phyloP scores from a whole-genome alignment of 306 rosid species.

The Glycine latifolia region DNA sequence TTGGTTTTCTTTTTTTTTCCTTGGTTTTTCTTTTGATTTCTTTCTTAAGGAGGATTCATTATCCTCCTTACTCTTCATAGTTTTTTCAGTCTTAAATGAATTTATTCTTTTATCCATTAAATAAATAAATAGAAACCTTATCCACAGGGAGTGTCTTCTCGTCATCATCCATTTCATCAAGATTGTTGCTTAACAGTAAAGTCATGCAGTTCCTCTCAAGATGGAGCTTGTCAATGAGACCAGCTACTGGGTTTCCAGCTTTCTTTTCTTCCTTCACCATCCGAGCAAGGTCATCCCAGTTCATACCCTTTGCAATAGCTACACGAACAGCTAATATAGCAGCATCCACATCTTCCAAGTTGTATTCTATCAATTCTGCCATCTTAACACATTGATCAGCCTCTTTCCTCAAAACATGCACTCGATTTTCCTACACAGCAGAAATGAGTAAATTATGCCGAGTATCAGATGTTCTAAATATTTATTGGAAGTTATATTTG shows the following conservation, averaged over 20 bases:
- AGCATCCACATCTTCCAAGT: constrained; percentile 94
- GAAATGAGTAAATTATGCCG: constrained; percentile 30
- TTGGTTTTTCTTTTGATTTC: background rate
- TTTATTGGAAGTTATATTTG: background rate
- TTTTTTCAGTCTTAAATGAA: constrained; percentile 11
- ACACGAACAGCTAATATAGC: constrained; percentile 95
- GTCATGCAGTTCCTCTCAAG: constrained; percentile 95
- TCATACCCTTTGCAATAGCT: constrained; percentile 95
- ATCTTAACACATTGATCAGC: constrained; percentile 80
- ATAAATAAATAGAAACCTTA: constrained; percentile 65
- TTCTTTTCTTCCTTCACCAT: constrained; percentile 99
- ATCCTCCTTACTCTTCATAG: constrained; percentile 6
- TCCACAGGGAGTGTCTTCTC: constrained; percentile 96
- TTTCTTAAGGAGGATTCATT: constrained; percentile 22
- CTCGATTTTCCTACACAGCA: constrained; percentile 85
- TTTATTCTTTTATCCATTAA: constrained; percentile 1
- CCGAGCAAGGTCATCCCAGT: constrained; percentile 96
- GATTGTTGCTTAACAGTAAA: constrained; percentile 90
- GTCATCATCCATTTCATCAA: constrained; percentile 98
- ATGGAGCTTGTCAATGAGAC: constrained; percentile 94
- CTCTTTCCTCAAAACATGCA: constrained; percentile 77
- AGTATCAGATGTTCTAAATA: constrained; percentile 7
- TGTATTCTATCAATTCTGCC: constrained; percentile 98
- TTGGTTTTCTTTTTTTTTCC: constrained; percentile 23
- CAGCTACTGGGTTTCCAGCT: constrained; percentile 97